phyloP scores from a whole-genome alignment of 805 yeast genomes.

The Saccharomyces paradoxus region DNA sequence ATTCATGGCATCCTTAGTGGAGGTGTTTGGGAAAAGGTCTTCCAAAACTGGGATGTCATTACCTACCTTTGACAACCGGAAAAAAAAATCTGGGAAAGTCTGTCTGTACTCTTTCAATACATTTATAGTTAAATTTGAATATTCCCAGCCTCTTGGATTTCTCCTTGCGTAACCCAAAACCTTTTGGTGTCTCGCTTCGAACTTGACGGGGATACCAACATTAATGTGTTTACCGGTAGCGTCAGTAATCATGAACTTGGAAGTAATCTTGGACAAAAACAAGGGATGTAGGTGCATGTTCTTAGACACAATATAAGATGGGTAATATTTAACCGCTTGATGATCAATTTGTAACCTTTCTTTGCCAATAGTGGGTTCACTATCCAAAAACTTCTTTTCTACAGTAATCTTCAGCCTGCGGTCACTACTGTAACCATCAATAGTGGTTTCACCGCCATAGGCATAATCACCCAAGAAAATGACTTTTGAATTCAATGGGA shows the following conservation, averaged over 20 bases:
- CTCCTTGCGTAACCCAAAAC: constrained; percentile 82
- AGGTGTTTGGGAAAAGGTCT: constrained; percentile 32
- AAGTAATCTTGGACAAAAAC: constrained; percentile 69
- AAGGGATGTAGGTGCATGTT: constrained; percentile 49
- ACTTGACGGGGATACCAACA: constrained; percentile 78
- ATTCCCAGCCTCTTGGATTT: constrained; percentile 68
- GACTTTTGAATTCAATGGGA: constrained; percentile 61
- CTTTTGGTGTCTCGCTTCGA: constrained; percentile 68
- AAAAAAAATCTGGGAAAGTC: constrained; percentile 56
- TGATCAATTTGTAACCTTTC: constrained; percentile 51
- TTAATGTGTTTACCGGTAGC: constrained; percentile 47
- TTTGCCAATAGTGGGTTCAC: constrained; percentile 61
- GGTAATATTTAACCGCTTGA: constrained; percentile 48
- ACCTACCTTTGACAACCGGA: constrained; percentile 27
- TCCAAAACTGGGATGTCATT: constrained; percentile 23
- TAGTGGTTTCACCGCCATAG: constrained; percentile 71
- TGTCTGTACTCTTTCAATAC: constrained; percentile 53
- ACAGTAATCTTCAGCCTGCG: constrained; percentile 46
- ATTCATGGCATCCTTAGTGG: constrained; percentile 21
- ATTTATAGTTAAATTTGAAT: constrained; percentile 62
- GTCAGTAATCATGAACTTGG: constrained; percentile 56
- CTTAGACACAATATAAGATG: constrained; percentile 58
- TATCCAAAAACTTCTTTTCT: constrained; percentile 36
- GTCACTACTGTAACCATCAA: constrained; percentile 49
- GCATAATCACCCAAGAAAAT: constrained; percentile 80